phyloP scores from a whole-genome alignment of 2,329 filamentous ascomycete species.

The Bipolaris zeicola region DNA sequence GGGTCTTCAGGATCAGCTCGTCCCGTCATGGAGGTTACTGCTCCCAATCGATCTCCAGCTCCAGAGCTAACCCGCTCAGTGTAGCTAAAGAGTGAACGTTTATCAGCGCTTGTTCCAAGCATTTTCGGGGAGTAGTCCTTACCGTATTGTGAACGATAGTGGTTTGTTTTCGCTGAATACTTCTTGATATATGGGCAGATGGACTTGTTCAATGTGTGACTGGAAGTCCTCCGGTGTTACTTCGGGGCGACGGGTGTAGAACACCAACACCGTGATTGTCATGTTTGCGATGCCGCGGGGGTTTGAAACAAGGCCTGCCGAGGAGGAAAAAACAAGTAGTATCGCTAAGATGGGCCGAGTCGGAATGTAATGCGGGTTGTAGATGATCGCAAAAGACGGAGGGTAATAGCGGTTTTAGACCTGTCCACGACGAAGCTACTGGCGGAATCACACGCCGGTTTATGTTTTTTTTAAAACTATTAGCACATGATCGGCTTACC shows the following conservation, averaged over 20 bases:
- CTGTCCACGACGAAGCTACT: not conserved
- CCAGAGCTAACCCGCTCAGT: constrained; percentile 22
- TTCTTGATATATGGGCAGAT: constrained; percentile 26
- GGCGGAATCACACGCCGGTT: constrained; percentile 6
- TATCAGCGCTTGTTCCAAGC: not conserved
- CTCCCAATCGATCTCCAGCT: constrained; percentile 26
- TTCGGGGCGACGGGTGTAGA: constrained; percentile 27
- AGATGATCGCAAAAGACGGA: not conserved
- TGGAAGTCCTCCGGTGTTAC: constrained; percentile 24
- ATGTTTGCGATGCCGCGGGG: constrained; percentile 8
- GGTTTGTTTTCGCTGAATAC: constrained; percentile 21
- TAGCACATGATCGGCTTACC: constrained; percentile 9
- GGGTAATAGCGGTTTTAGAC: not conserved
- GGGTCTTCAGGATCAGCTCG: constrained; percentile 18
- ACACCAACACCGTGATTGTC: constrained; percentile 17
- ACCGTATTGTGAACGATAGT: constrained; percentile 10
- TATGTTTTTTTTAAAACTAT: constrained; percentile 4
- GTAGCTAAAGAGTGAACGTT: constrained; percentile 7
- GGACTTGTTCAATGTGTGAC: constrained; percentile 21
- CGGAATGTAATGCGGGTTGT: not conserved
- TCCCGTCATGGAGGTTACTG: constrained; percentile 17
- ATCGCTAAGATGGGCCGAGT: not conserved
- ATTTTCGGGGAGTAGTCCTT: not conserved
- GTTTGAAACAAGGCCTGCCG: not conserved
- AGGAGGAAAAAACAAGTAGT: not conserved